Percentiles rank a stretch among this genome's conserved stretches.
phyloP scores from a whole-genome alignment of 2,329 filamentous ascomycete genomes.

The Sporothrix mexicana region DNA sequence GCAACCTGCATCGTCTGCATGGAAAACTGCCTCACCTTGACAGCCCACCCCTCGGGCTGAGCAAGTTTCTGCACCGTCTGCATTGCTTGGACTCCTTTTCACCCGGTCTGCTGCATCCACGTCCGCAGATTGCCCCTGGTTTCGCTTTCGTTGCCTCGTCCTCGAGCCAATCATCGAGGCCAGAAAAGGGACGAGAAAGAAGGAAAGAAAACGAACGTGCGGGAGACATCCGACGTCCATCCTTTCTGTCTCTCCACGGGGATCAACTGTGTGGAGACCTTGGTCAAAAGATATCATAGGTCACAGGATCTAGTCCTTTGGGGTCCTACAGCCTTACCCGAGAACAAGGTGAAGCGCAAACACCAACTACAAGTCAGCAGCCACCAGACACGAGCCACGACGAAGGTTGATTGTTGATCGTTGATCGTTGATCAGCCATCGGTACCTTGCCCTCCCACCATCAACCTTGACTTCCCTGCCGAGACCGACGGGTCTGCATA shows the following conservation, averaged over 20 bases:
- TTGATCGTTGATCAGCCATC: background rate
- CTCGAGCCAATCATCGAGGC: slow-evolving; percentile 14
- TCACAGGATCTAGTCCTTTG: background rate
- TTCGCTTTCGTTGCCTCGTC: slow-evolving; percentile 1
- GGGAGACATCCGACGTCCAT: background rate
- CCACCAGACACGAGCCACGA: background rate
- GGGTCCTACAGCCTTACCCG: slow-evolving; percentile 21
- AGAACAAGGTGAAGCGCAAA: background rate
- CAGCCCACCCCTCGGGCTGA: slow-evolving; percentile 29
- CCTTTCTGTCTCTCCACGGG: background rate
- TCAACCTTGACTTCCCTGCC: background rate
- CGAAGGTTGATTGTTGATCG: background rate
- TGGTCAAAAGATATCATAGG: slow-evolving; percentile 2
- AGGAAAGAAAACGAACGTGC: too few relatives aligned
- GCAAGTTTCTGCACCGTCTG: slow-evolving; percentile 33
- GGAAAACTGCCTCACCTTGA: slow-evolving; percentile 30
- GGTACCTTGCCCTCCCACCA: slow-evolving; percentile 14
- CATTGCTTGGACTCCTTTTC: background rate
- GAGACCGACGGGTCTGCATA: background rate
- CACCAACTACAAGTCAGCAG: too few relatives aligned
- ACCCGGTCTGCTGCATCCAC: background rate
- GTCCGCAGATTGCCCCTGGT: background rate
- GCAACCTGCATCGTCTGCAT: slow-evolving; percentile 24
- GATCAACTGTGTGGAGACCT: slow-evolving; percentile 1
- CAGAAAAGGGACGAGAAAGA: background rate